Base-by-base conservation (phyloP, 2,329 filamentous ascomycete genomes). In the Podosphaera fusca region DNA sequence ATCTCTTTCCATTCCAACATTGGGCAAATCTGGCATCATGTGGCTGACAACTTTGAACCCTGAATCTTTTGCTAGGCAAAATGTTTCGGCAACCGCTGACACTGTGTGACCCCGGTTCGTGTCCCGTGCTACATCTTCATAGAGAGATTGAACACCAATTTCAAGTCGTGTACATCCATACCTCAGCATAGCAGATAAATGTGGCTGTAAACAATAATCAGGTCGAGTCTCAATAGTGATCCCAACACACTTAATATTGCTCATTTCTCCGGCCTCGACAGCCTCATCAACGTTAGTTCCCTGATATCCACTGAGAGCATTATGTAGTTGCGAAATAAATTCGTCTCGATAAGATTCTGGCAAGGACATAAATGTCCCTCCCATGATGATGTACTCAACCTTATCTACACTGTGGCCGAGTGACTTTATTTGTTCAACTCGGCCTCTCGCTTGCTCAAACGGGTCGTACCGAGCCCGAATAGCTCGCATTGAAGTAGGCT, bases 351-450 rank as follows among this genome's bases (percentile, higher is more conserved):
- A 98, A 31, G 84, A 81, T 65, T 88, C 82, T 7, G 90, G 78
- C 33, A 98, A 72, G 2, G 90, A 96, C 94, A 98, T 98, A 71
- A 98, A 98, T 0, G 92, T 98, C 62, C 92, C 92, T 59, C 92
- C 92, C 92, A 98, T 98, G 68, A 98, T 95, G 67, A 98, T 98
- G 70, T 96, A 98, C 73, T 98, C 92, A 31, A 98, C 92, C 70
- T 98, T 98, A 72, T 98, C 92, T 53, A 98, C 92, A 51, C 87
- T 95, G 70, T 98, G 92, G 0, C 92, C 92, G 0, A 98, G 76
- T 1, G 87, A 85, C 70, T 94, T 94, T 67, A 98, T 87, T 72
- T 98, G 92, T 65, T 98, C 94, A 4, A 98, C 90, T 63, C 92
- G 81, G 47, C 92, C 92, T 68, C 92, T 79, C 14, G 92, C 92